phyloP scores from a whole-genome alignment of 2,329 filamentous ascomycete species.

The Rugonectria rugulosa region DNA sequence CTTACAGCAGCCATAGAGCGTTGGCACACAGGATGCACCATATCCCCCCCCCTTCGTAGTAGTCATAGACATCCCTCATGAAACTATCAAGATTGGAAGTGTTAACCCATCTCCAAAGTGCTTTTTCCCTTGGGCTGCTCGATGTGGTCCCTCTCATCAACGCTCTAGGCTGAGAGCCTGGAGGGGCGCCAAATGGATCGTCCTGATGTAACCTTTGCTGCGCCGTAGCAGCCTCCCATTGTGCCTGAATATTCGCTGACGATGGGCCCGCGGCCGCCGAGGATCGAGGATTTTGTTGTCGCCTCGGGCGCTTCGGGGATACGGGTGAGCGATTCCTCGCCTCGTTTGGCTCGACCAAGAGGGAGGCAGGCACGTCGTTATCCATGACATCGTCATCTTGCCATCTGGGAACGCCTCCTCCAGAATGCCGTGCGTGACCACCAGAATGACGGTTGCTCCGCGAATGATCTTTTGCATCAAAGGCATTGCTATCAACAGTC shows the following conservation, averaged over 20 bases:
- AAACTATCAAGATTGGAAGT: conserved; percentile 90
- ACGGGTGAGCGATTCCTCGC: conserved; percentile 22
- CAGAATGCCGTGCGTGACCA: conserved; percentile 24
- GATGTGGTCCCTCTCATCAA: conserved; percentile 40
- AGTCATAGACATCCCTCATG: conserved; percentile 83
- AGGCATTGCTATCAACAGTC: conserved; percentile 49
- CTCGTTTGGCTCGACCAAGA: conserved; percentile 64
- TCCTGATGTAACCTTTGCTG: conserved; percentile 60
- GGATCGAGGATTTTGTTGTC: conserved; percentile 19
- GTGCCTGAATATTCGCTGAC: conserved; percentile 53
- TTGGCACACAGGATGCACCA: conserved; percentile 83
- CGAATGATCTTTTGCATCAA: conserved; percentile 29
- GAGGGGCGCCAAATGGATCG: conserved; percentile 31
- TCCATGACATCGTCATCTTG: conserved; percentile 57
- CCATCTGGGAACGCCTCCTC: conserved; percentile 35
- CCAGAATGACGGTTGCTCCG: conserved; percentile 15
- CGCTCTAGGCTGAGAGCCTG: conserved; percentile 37
- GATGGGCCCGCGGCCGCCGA: conserved; percentile 47
- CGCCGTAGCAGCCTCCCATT: conserved; percentile 63
- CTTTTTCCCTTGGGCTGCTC: conserved; percentile 68
- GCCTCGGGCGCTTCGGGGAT: conserved; percentile 28
- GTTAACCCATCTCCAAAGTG: conserved; percentile 93
- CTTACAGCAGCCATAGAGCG: conserved; percentile 75
- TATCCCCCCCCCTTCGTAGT: conserved; percentile 83
- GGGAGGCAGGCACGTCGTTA: conserved; percentile 70